phyloP scores from a whole-genome alignment of 345 rosid genomes.

The Lenwebbia sp. region DNA sequence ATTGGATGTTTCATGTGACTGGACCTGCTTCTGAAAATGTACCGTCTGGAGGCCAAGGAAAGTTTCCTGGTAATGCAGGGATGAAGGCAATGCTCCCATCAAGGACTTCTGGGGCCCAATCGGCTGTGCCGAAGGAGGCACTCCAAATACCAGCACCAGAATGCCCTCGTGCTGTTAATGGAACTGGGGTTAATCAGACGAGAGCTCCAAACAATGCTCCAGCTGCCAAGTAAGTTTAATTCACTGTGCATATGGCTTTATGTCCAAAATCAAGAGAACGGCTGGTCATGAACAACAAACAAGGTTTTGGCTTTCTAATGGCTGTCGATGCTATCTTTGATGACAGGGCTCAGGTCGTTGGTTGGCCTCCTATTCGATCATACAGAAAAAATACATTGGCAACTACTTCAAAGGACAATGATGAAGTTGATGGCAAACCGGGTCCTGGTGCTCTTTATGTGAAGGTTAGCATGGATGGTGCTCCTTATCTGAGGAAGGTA shows the following conservation, averaged over 20 bases:
- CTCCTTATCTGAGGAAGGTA: constrained; percentile 86
- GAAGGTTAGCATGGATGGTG: constrained; percentile 96
- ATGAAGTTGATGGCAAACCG: constrained; percentile 85
- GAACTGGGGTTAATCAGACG: constrained; percentile 22
- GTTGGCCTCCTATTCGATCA: constrained; percentile 92
- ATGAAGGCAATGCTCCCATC: constrained; percentile 18
- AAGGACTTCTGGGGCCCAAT: constrained; percentile 19
- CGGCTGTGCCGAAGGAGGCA: constrained; percentile 29
- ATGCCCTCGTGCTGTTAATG: constrained; percentile 9
- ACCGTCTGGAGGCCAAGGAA: background rate
- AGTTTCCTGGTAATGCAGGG: constrained; percentile 28
- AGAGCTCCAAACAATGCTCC: constrained; percentile 36
- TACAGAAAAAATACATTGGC: constrained; percentile 73
- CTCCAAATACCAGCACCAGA: constrained; percentile 29
- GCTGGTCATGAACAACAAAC: background rate
- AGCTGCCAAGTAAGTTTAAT: constrained; percentile 60
- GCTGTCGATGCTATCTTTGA: background rate
- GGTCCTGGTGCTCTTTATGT: constrained; percentile 61
- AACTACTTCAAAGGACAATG: constrained; percentile 57
- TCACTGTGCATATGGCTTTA: background rate
- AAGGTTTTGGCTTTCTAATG: background rate
- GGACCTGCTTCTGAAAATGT: constrained; percentile 18
- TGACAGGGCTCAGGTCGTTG: constrained; percentile 85
- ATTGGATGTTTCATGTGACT: constrained; percentile 48
- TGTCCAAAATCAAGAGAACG: background rate